A percentile compares a stretch with the other conserved stretches of the same genome.
phyloP scores from a whole-genome alignment of 2,329 filamentous ascomycete species.

The Botryosphaeria dothidea region DNA sequence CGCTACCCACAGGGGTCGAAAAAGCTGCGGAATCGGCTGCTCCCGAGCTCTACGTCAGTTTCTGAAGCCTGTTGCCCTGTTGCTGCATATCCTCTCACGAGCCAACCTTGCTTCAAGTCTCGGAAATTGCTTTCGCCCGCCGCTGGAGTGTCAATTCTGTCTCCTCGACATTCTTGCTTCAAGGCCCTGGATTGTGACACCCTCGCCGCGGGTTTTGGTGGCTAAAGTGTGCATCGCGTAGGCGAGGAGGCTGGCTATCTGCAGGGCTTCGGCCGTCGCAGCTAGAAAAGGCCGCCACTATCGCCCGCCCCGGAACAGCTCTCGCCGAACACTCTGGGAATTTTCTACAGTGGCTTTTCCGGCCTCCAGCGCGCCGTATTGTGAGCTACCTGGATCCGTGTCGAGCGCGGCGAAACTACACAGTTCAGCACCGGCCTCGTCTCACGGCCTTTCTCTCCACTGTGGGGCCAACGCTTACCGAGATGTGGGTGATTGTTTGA shows the following conservation, averaged over 20 bases:
- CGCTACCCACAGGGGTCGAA: background rate
- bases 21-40: background rate
- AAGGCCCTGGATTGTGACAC: background rate
- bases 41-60: background rate
- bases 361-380: no score
- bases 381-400: no score
- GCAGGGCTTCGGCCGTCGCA: background rate
- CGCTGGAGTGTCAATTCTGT: background rate
- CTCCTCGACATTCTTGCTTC: background rate
- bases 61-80: background rate
- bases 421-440: background rate
- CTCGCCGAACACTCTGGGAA: background rate
- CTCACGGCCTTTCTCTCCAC: background rate
- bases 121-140: background rate
- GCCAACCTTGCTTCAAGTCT: background rate
- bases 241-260: background rate
- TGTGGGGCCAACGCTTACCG: background rate
- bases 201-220: background rate
- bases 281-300: background rate
- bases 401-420: no score
- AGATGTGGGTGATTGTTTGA: constrained; percentile 4
- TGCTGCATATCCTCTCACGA: background rate
- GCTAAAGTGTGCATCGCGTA: background rate
- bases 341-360: background rate
- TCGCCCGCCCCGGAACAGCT: background rate